Percentiles rank a stretch among this genome's conserved stretches.
Evolutionary conservation across 805 yeast species (phyloP).

Genomic region (Monosporozyma siamensis): DNA sequence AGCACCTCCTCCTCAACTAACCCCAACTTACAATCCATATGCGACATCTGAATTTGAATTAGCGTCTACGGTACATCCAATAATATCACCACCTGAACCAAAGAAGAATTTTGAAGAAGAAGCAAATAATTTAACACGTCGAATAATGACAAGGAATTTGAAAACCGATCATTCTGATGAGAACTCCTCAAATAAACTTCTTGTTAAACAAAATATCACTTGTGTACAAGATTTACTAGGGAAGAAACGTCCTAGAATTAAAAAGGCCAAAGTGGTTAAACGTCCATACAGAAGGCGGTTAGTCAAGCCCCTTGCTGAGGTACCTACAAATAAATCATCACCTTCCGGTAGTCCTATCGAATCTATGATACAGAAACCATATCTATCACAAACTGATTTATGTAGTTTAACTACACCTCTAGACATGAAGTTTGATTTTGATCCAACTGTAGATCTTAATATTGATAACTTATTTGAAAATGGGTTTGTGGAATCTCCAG

Average conservation of each 20-base stretch:
- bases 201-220: conserved; percentile 1
- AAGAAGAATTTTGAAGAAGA: conserved; percentile 3
- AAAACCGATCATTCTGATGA: background rate
- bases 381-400: background rate
- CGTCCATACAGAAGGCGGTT: background rate
- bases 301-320: background rate
- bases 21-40: background rate
- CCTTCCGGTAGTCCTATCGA: background rate
- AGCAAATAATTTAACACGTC: conserved; percentile 1
- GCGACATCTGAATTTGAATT: background rate
- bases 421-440: background rate
- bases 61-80: background rate
- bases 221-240: background rate
- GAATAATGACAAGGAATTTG: conserved; percentile 2
- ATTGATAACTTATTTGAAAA: background rate
- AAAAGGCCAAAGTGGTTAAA: background rate
- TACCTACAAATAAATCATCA: background rate
- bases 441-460: background rate
- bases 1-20: background rate
- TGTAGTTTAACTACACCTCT: background rate
- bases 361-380: background rate
- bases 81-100: background rate
- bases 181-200: background rate
- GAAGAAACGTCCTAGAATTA: background rate
- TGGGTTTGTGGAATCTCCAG: background rate